Evolutionary conservation across 176 grass and related monocot genomes (phyloP), one percentile per base, ranked within the genome.

Genomic region (Raddia distichophylla): DNA sequence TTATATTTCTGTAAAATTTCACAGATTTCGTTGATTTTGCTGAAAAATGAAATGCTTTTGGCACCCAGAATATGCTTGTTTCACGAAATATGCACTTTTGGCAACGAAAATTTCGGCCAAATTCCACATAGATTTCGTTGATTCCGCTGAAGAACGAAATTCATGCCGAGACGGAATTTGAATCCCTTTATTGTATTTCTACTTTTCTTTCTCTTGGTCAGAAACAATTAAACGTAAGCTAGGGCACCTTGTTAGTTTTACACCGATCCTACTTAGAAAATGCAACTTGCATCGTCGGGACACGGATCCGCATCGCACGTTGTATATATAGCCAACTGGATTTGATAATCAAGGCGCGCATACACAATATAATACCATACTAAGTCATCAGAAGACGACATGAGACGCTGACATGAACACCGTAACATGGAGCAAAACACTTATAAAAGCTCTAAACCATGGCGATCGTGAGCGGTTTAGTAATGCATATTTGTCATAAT

Each of bases 341-440:
- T 57, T 57, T 57, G 54, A 57, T 2, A n/a, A 57, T n/a, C 54
- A 12, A 12, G 58, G 27, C 59, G n/a, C 27, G 59, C 19, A 61
- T 32, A 32, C 1, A 60, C 12, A 17, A 5, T 12, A 61, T 13
- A 10, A 60, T 60, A 60, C 22, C 9, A 60, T 10, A 19, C 19
- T 60, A 27, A 27, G 22, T 9, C 58, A 60, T 11, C 8, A 11
- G 58, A 60, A 60, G 58, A 11, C 22, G 10, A 27, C 19, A 60
- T 60, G 54, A 7, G 54, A n/a, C 0, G 17, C 17, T 56, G 17
- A 56, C 10, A 27, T 20, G 45, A 27, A 49, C 69, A 12, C 27
- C 22, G 71, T 74, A 74, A 12, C 71, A 60, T 45, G 66, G 32
- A 73, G 54, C 12, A 73, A 27, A 83, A 75, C 20, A 43, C 47